These are phyloP conservation scores for Iberis pinnata DNA, from an alignment of 345 rosid genomes.

Conservation along the genomic window DNA sequence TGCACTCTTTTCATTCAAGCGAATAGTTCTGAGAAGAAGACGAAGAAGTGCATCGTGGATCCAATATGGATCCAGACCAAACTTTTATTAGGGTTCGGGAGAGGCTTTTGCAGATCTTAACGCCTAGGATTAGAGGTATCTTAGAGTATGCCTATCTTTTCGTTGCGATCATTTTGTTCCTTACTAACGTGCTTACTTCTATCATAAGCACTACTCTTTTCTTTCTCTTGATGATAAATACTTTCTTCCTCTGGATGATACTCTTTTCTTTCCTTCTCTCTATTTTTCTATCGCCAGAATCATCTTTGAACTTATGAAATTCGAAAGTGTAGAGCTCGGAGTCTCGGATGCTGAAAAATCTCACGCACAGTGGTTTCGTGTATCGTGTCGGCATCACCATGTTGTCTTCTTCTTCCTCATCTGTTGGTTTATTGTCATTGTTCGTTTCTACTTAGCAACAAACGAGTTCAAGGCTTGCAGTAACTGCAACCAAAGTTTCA, in stretches of 20 bases:
- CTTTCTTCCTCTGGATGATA: too few species aligned
- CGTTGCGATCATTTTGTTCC: conserved; percentile 75
- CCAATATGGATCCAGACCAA: conserved; percentile 97
- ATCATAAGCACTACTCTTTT: too few species aligned
- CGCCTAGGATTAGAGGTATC: conserved; percentile 61
- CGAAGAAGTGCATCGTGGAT: too few species aligned
- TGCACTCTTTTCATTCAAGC: too few species aligned
- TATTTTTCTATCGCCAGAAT: conserved; percentile 1
- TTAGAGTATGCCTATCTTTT: conserved; percentile 75
- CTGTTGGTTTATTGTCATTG: conserved; percentile 24
- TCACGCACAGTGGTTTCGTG: conserved; percentile 20
- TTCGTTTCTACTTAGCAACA: conserved; percentile 16
- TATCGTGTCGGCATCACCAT: conserved; percentile 26
- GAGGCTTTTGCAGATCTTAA: conserved; percentile 85
- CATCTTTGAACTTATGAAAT: background rate
- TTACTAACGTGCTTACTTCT: too few species aligned
- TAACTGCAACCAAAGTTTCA: too few species aligned
- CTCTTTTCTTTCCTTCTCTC: background rate
- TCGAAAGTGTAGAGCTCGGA: background rate
- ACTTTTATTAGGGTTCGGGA: conserved; percentile 92
- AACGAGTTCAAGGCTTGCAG: too few species aligned
- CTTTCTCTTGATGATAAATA: too few species aligned
- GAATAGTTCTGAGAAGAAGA: too few species aligned
- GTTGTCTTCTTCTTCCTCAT: conserved; percentile 23
- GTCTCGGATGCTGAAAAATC: conserved; percentile 28